phyloP scores from a whole-genome alignment of 1,139 yeast species.

The Debaryomyces sp. region DNA sequence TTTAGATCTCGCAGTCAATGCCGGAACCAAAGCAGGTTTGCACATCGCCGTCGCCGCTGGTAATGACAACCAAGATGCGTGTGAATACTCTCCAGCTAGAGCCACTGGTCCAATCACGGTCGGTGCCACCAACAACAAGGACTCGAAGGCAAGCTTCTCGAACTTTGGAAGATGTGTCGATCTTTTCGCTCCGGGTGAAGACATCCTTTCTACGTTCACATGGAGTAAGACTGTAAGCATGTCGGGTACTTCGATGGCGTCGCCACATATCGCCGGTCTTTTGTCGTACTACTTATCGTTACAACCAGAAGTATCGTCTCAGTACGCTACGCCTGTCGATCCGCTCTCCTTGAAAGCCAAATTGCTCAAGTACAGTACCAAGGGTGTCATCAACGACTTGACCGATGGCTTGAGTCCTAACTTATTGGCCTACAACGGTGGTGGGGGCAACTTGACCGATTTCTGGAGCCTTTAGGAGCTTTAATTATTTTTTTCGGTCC shows the following conservation, averaged over 20 bases:
- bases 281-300: conserved; percentile 44
- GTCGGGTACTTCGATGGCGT: conserved; percentile 51
- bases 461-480: conserved; percentile 58
- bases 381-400: conserved; percentile 45
- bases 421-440: conserved; percentile 90
- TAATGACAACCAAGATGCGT: conserved; percentile 47
- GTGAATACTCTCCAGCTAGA: conserved; percentile 46
- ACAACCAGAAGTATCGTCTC: conserved; percentile 42
- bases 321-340: conserved; percentile 49
- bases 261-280: conserved; percentile 47
- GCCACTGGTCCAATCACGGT: conserved; percentile 47
- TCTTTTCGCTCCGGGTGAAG: conserved; percentile 48
- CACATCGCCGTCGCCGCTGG: conserved; percentile 52
- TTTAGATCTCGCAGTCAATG: conserved; percentile 46
- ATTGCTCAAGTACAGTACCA: conserved; percentile 41
- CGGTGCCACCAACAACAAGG: conserved; percentile 43
- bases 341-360: conserved; percentile 40
- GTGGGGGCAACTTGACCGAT: conserved; percentile 72
- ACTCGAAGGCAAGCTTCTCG: conserved; percentile 43
- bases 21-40: conserved; percentile 44
- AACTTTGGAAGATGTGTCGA: conserved; percentile 50
- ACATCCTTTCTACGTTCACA: conserved; percentile 42
- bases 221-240: conserved; percentile 38
- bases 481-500: background rate
- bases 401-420: conserved; percentile 80